These are phyloP conservation scores for Hortaea werneckii DNA, from an alignment of 2,329 filamentous ascomycete species.

Conservation along the genomic window DNA sequence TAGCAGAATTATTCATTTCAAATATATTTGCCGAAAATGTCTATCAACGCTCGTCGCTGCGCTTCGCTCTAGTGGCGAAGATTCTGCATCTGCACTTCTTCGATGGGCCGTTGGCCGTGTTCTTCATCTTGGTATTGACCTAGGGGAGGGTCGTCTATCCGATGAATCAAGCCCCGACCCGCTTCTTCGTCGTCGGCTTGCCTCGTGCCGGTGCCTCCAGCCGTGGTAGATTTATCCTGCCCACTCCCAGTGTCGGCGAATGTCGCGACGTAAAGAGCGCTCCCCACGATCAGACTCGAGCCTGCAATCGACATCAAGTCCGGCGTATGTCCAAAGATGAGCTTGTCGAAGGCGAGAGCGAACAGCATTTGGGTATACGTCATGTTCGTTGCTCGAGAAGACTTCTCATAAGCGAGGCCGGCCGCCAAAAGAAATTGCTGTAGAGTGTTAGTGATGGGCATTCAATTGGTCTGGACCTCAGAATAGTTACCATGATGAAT, in stretches of 20 bases:
- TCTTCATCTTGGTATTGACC: slow-evolving; percentile 11
- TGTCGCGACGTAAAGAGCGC: slow-evolving; percentile 55
- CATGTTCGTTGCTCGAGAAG: slow-evolving; percentile 53
- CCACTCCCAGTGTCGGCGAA: slow-evolving; percentile 32
- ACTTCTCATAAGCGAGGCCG: slow-evolving; percentile 62
- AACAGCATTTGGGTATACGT: slow-evolving; percentile 63
- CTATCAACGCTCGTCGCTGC: no score
- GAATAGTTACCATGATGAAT: slow-evolving; percentile 52
- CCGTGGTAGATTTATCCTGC: slow-evolving; percentile 24
- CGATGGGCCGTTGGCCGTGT: slow-evolving; percentile 5
- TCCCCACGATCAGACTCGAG: slow-evolving; percentile 53
- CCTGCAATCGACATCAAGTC: slow-evolving; percentile 49
- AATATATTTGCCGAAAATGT: no score
- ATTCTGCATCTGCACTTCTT: slow-evolving; percentile 2
- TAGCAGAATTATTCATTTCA: no score
- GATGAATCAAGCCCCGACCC: slow-evolving; percentile 11
- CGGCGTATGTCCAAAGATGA: slow-evolving; percentile 53
- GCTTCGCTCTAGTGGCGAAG: slow-evolving; percentile 1
- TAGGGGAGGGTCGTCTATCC: slow-evolving; percentile 7
- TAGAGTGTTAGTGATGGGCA: neutral
- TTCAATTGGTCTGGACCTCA: neutral
- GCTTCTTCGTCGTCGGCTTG: slow-evolving; percentile 15
- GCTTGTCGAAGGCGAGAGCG: slow-evolving; percentile 52
- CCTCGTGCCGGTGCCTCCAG: slow-evolving; percentile 10
- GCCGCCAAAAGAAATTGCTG: slow-evolving; percentile 72